Base-by-base conservation (phyloP, 805 yeast species). In the Sugiyamaella floridensis region DNA sequence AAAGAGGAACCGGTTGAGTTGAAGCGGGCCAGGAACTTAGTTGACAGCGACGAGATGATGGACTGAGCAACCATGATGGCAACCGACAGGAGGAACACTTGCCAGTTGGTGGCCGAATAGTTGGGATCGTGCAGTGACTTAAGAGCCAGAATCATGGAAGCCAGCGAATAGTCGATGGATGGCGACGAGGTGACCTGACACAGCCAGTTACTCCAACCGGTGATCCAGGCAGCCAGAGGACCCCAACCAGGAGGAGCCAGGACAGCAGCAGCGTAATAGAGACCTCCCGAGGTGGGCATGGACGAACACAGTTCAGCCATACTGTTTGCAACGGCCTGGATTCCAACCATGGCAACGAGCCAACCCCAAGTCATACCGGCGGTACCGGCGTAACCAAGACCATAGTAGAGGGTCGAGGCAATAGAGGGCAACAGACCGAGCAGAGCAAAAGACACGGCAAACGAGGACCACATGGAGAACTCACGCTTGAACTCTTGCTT, bases 371-470 rank as follows among this genome's bases (percentile, higher is more conserved):
- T 79, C 46, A 83, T 62, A 18, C 86, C 86, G 2, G 82, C 78
- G 20, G 78, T 76, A 28, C 87, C 87, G 7, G 81, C 72, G 47
- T 82, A 83, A 50, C 81, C 77, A 60, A 80, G 74, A 48, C 81
- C 83, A 62, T 81, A 82, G 65, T 73, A 73, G 45, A 82, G 69
- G 16, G 83, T 77, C 14, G 85, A 75, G 4, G 85, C 83, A 55
- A 82, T 78, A 2, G 86, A 80, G 8, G 86, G 86, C 50, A 83
- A 71, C 46, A 82, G 71, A n/a, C 86, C 86, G 67, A 82, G 72
- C 48, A 82, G 81, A 7, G 83, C 75, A 62, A 81, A 82, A 1
- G 86, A 80, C 32, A 82, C 83, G 32, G 82, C 78, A 61, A 81
- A 81, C 2, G 80, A 75, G 22, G 82, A 77, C 68, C 80, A 73